Evolutionary conservation across 495 filamentous ascomycete species (phyloP).

Genomic region (Pyronema domesticum): DNA sequence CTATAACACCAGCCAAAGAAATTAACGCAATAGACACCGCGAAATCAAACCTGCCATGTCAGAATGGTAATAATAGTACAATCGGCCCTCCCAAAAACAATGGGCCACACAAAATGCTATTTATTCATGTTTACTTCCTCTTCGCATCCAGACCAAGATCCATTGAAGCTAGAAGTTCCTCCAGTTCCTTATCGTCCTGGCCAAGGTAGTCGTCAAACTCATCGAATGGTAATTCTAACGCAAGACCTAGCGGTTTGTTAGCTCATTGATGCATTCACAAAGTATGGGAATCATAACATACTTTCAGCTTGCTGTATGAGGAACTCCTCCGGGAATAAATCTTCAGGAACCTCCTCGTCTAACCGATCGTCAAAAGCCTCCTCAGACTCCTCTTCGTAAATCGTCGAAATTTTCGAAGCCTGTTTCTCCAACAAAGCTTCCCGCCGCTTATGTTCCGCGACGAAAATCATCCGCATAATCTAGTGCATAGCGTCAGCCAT

Average conservation of each 20-base stretch:
- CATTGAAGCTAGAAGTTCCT: slow-evolving; percentile 18
- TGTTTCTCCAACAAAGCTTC: slow-evolving; percentile 25
- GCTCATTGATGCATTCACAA: background rate
- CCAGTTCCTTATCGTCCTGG: slow-evolving; percentile 20
- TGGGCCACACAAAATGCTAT: background rate
- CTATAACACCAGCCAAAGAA: no score
- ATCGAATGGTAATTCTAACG: slow-evolving; percentile 1
- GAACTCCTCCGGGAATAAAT: background rate
- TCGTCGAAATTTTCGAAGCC: slow-evolving; percentile 20
- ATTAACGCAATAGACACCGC: no score
- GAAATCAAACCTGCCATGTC: background rate
- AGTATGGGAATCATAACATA: background rate
- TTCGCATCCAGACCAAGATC: slow-evolving; percentile 17
- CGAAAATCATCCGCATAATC: slow-evolving; percentile 33
- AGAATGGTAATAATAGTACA: background rate
- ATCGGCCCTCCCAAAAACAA: background rate
- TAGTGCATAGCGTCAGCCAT: slow-evolving; percentile 7
- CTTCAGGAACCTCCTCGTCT: background rate
- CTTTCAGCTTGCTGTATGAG: background rate
- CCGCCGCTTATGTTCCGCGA: slow-evolving; percentile 31
- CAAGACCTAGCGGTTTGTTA: slow-evolving; percentile 2
- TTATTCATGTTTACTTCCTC: background rate
- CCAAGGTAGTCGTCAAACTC: slow-evolving; percentile 22
- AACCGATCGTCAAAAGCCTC: slow-evolving; percentile 1
- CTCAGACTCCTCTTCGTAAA: slow-evolving; percentile 23